phyloP scores from a whole-genome alignment of 495 filamentous ascomycete species.

The Immersiella caudata region DNA sequence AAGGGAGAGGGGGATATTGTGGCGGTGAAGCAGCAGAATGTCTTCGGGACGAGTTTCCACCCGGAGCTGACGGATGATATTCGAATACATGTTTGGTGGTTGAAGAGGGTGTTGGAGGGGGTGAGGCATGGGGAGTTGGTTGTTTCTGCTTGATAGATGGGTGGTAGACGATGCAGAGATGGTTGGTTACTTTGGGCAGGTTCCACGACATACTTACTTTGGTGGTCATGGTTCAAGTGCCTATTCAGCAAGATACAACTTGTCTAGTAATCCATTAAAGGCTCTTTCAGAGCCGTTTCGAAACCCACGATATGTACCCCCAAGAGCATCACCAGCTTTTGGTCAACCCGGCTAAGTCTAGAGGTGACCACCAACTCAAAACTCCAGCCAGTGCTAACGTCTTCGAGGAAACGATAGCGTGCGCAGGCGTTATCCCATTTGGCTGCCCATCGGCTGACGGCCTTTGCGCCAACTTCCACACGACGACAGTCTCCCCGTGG shows the following conservation, averaged over 20 bases:
- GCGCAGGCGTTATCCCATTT: too few species aligned
- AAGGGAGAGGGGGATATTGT: conserved; percentile 73
- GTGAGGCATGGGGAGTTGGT: conserved; percentile 24
- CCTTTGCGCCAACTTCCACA: too few species aligned
- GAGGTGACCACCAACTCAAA: too few species aligned
- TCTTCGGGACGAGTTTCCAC: conserved; percentile 96
- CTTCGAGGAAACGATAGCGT: background rate
- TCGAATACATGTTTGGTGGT: conserved; percentile 94
- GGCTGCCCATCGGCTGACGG: too few species aligned
- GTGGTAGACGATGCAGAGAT: background rate
- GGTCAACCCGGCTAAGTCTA: too few species aligned
- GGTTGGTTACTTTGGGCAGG: background rate
- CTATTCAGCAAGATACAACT: too few species aligned
- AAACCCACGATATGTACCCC: too few species aligned
- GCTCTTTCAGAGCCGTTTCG: too few species aligned
- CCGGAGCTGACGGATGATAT: conserved; percentile 89
- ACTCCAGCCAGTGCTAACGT: background rate
- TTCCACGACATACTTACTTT: background rate
- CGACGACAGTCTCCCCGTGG: too few species aligned
- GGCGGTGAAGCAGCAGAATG: conserved; percentile 89
- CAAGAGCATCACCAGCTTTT: too few species aligned
- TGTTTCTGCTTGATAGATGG: background rate
- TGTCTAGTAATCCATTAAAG: too few species aligned
- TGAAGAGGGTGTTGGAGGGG: conserved; percentile 64
- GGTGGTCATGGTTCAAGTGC: too few species aligned